Conservation (phyloP, 2,329 filamentous ascomycete species). For the Phaeosphaeriaceae sp. region DNA sequence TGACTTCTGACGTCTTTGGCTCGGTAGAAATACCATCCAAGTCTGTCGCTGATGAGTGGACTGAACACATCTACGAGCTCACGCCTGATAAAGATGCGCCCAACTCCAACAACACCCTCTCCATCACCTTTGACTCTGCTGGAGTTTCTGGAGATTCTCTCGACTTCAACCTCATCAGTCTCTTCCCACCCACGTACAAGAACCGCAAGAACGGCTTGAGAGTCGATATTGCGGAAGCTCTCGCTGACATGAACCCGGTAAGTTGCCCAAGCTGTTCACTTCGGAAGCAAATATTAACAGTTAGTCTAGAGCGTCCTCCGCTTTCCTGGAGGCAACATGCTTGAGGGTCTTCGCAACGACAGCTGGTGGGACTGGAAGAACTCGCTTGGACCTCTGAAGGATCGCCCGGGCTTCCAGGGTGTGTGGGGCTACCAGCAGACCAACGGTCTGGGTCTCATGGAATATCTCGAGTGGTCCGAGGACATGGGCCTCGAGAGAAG, state of each 20-base stretch:
- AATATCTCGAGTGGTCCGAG: conserved; percentile 58
- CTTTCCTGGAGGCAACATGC: conserved; percentile 61
- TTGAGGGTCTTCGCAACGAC: conserved; percentile 37
- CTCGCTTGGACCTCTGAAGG: conserved; percentile 56
- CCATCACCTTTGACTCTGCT: conserved; percentile 57
- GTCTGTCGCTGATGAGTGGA: conserved; percentile 45
- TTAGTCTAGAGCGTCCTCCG: conserved; percentile 51
- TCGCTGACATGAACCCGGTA: conserved; percentile 50
- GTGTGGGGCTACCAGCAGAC: conserved; percentile 57
- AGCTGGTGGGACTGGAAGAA: conserved; percentile 56
- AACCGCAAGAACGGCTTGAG: conserved; percentile 59
- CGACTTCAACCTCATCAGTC: conserved; percentile 59
- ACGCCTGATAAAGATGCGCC: conserved; percentile 46
- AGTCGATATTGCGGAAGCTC: conserved; percentile 57
- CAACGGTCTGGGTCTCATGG: conserved; percentile 54
- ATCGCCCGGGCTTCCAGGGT: conserved; percentile 56
- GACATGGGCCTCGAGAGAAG: conserved; percentile 53
- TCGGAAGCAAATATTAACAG: background rate
- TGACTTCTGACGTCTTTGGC: conserved; percentile 53
- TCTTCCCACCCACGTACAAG: conserved; percentile 64
- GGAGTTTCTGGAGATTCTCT: conserved; percentile 32
- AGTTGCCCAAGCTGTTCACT: conserved; percentile 1
- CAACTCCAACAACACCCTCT: conserved; percentile 60
- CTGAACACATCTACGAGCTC: conserved; percentile 51
- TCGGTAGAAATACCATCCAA: conserved; percentile 37